Percentiles rank a stretch among this genome's conserved stretches.
Conservation (phyloP, 192 early-diverging fungal genomes). For the Rhizophagus sp. region DNA sequence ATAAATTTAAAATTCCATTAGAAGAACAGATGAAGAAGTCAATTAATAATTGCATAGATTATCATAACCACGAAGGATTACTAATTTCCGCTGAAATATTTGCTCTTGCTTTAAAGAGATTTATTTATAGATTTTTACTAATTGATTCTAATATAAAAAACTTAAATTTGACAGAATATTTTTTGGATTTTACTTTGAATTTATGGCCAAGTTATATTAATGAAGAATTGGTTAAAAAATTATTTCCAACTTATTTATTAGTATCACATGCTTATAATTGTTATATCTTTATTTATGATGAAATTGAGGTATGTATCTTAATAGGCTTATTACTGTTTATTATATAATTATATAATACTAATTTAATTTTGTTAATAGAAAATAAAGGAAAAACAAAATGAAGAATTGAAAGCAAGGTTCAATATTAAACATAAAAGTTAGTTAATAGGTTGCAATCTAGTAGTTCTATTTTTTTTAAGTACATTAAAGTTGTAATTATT, state of each 20-base stretch:
- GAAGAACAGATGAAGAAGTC: neutral
- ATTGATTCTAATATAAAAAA: neutral
- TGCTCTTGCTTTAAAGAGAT: slow-evolving; percentile 24
- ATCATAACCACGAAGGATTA: no score
- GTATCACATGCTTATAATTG: neutral
- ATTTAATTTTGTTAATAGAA: no score
- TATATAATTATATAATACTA: no score
- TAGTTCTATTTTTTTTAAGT: no score
- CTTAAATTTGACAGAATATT: neutral
- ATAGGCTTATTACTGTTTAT: no score
- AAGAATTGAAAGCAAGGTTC: no score
- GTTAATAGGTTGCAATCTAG: no score
- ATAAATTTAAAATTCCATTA: neutral
- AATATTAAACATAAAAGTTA: no score
- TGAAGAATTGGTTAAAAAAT: neutral
- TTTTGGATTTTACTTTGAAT: neutral
- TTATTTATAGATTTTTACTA: slow-evolving; percentile 21
- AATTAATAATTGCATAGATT: neutral
- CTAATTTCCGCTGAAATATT: slow-evolving; percentile 22
- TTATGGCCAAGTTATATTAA: neutral
- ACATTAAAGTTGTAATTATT: no score
- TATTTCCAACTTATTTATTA: neutral
- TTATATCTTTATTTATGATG: neutral
- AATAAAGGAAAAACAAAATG: no score
- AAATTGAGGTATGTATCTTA: neutral